A percentile compares a stretch with the other conserved stretches of the same genome.
These are phyloP conservation scores for Komagataella mondaviorum DNA, from an alignment of 805 yeast species.

Conservation along the genomic window DNA sequence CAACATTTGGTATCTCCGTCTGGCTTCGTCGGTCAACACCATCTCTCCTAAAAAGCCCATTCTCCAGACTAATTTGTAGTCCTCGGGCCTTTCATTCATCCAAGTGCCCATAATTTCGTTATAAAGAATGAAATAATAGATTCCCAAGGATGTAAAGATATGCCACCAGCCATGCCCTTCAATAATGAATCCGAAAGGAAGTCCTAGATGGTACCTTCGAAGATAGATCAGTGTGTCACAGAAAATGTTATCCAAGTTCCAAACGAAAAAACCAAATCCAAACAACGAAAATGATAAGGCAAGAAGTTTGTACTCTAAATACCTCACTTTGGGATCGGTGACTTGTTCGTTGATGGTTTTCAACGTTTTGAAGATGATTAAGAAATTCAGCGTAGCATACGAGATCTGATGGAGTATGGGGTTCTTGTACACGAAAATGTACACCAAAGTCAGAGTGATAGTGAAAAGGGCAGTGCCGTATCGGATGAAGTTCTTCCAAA, in stretches of 20 bases:
- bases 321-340: slow-evolving; percentile 9
- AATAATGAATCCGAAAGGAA: slow-evolving; percentile 74
- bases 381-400: slow-evolving; percentile 67
- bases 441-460: slow-evolving; percentile 47
- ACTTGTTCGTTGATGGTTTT: slow-evolving; percentile 11
- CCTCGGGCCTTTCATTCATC: slow-evolving; percentile 40
- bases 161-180: slow-evolving; percentile 99
- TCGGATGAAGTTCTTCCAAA: slow-evolving; percentile 9
- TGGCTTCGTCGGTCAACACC: not conserved
- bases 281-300: slow-evolving; percentile 27
- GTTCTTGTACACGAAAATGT: slow-evolving; percentile 53
- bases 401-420: slow-evolving; percentile 86
- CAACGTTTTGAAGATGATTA: slow-evolving; percentile 49
- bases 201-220: slow-evolving; percentile 50
- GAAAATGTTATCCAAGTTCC: slow-evolving; percentile 83
- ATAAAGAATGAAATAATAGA: slow-evolving; percentile 72
- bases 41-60: not conserved
- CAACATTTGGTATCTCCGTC: slow-evolving; percentile 11
- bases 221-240: slow-evolving; percentile 45
- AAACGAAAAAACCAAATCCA: slow-evolving; percentile 61
- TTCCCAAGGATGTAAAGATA: slow-evolving; percentile 72
- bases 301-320: slow-evolving; percentile 14
- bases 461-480: slow-evolving; percentile 16
- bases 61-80: slow-evolving; percentile 43
- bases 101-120: slow-evolving; percentile 63